Evolutionary conservation across 2,329 filamentous ascomycete genomes (phyloP).

Genomic region (Knufia petricola): DNA sequence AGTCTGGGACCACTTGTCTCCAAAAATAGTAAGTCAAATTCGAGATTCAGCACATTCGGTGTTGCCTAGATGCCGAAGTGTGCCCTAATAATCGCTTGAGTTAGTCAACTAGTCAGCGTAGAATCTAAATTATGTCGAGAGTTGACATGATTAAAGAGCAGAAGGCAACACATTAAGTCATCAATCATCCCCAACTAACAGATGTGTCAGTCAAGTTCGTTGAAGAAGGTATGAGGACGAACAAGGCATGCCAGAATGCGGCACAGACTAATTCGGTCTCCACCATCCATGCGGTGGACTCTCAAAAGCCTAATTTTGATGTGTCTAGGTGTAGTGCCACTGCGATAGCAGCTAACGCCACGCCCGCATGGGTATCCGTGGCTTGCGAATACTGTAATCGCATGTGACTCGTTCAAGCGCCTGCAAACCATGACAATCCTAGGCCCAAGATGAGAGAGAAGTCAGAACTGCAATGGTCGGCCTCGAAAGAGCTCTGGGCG

Average conservation of each 20-base stretch:
- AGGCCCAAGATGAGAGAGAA: neutral
- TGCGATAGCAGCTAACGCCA: neutral
- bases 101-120: neutral
- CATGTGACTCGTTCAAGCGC: neutral
- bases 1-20: neutral
- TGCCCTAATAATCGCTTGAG: neutral
- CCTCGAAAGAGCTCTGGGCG: neutral
- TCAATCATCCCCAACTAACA: constrained; percentile 6
- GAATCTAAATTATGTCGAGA: neutral
- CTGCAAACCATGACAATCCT: neutral
- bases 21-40: neutral
- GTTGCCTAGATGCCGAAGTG: constrained; percentile 5
- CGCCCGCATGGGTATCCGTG: neutral
- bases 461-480: neutral
- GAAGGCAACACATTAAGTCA: neutral
- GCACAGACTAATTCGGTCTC: neutral
- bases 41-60: neutral
- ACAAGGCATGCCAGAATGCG: neutral
- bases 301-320: neutral
- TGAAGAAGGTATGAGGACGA: neutral
- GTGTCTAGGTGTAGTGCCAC: neutral
- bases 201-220: neutral
- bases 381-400: neutral
- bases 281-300: neutral
- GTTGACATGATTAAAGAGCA: constrained; percentile 1